A percentile compares a stretch with the other conserved stretches of the same genome.
Evolutionary conservation across 345 rosid genomes (phyloP).

Genomic region (Hirschfeldia incana): DNA sequence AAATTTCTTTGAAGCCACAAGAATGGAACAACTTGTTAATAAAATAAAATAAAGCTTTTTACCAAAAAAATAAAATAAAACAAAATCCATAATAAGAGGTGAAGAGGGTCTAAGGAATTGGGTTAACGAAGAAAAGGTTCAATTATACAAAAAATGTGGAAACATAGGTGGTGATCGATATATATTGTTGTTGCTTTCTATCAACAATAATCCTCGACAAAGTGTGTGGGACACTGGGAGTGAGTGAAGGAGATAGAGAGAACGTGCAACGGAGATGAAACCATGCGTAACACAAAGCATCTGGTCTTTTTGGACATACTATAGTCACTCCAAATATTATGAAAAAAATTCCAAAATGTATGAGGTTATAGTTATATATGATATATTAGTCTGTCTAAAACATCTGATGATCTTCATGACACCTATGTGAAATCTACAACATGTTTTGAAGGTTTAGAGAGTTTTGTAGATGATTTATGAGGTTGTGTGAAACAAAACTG

Average conservation of each 20-base stretch:
- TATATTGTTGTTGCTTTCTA: background rate
- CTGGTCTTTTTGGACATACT: background rate
- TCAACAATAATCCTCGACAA: conserved; percentile 17
- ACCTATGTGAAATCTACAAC: background rate
- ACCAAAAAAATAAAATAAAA: too few relatives aligned
- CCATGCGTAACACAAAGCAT: conserved; percentile 4
- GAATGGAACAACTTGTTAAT: too few relatives aligned
- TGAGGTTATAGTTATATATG: too few relatives aligned
- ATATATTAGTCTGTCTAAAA: background rate
- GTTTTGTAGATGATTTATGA: background rate
- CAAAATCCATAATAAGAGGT: too few relatives aligned
- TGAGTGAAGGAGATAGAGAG: conserved; percentile 13
- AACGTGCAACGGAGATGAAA: conserved; percentile 8
- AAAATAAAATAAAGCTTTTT: too few relatives aligned
- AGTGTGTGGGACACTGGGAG: background rate
- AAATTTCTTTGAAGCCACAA: too few relatives aligned
- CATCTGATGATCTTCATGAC: background rate
- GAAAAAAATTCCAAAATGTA: too few relatives aligned
- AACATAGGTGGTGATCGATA: conserved; percentile 27
- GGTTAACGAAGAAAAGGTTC: background rate
- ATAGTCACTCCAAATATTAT: background rate
- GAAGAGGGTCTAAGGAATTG: too few relatives aligned
- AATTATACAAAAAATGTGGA: background rate
- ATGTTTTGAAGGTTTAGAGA: background rate
- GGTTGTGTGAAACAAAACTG: background rate